Percentiles rank a stretch among this genome's conserved stretches.
phyloP scores from a whole-genome alignment of 2,329 filamentous ascomycete species.

The Herpotrichia juniperi region DNA sequence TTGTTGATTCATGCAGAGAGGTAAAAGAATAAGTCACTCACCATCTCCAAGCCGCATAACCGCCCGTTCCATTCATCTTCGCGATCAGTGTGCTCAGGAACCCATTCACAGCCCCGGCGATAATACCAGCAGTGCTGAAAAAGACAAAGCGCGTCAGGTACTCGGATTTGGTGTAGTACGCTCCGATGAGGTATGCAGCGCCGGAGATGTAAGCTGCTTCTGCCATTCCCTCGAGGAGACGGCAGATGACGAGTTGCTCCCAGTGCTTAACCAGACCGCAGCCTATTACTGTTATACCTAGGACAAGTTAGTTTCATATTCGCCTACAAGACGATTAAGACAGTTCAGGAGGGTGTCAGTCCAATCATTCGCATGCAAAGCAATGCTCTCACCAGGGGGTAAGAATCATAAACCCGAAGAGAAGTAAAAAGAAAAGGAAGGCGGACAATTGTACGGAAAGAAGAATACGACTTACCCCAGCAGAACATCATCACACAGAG shows the following conservation, averaged over 20 bases:
- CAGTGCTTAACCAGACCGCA: constrained; percentile 33
- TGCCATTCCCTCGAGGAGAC: constrained; percentile 36
- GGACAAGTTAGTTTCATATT: not conserved
- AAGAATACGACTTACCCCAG: constrained; percentile 29
- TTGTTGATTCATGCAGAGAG: too few species aligned
- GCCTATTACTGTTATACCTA: constrained; percentile 41
- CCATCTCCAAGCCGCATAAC: constrained; percentile 35
- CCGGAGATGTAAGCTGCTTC: constrained; percentile 37
- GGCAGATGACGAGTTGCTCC: constrained; percentile 33
- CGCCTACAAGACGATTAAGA: not conserved
- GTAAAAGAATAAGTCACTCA: constrained; percentile 14
- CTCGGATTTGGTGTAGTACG: constrained; percentile 59
- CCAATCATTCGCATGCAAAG: too few species aligned
- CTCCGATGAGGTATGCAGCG: constrained; percentile 37
- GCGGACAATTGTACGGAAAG: too few species aligned
- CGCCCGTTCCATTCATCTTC: constrained; percentile 32
- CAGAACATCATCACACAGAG: constrained; percentile 42
- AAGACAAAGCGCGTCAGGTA: constrained; percentile 59
- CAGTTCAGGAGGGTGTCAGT: too few species aligned
- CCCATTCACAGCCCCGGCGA: constrained; percentile 63
- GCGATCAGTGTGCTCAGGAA: constrained; percentile 55
- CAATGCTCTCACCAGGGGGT: too few species aligned
- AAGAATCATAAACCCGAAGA: too few species aligned
- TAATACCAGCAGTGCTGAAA: constrained; percentile 59
- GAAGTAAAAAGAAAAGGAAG: too few species aligned